Evolutionary conservation across 2,329 filamentous ascomycete genomes (phyloP), one percentile per base, ranked within the genome.

Genomic region (Cladorrhinum sp.): DNA sequence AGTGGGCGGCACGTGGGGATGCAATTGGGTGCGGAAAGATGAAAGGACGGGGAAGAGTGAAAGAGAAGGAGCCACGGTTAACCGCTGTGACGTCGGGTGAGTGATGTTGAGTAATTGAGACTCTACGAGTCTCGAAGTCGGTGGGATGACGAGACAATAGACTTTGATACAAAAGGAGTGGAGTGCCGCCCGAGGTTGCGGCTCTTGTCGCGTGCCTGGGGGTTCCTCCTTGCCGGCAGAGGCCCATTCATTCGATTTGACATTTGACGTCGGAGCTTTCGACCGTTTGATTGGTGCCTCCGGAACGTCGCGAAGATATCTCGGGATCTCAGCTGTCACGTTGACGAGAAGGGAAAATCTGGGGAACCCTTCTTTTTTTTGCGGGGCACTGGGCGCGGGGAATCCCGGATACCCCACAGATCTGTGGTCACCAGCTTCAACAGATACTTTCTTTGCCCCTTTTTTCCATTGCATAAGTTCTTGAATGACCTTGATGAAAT

Each of bases 1-100:
- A 56, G 55, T 36, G 24, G 29, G 45, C 55, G 58, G 64, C 70
- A 71, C 67, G 69, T 71, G 69, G 65, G 63, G 62, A 61, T 52
- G 24, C 41, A 23, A 27, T 25, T 23, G 59, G 58, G 54, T 45
- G 48, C 29, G 29, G 45, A 48, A 57, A 51, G 45, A 48, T 49
- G 36, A 66, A 63, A 62, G 64, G n/a, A 29, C 12, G 12, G 8
- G 8, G 8, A 52, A n/a, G 32, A 38, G 23, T 18, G 32, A 27
- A 45, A 20, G 20, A 55, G 13, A 6, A 45, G 49, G 22, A 50
- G 13, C 49, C 24, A 24, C 12, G 32, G 32, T 13, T 36, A 36
- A 36, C 32, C 32, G 32, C 32, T 16, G 32, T 36, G 32, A 36
- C 32, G 32, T n/a, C n/a, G n/a, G n/a, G n/a, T 10, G 32, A 36